Evolutionary conservation across 352 stramenopile genomes (phyloP).

Genomic region (Phytophthora podocarpi): DNA sequence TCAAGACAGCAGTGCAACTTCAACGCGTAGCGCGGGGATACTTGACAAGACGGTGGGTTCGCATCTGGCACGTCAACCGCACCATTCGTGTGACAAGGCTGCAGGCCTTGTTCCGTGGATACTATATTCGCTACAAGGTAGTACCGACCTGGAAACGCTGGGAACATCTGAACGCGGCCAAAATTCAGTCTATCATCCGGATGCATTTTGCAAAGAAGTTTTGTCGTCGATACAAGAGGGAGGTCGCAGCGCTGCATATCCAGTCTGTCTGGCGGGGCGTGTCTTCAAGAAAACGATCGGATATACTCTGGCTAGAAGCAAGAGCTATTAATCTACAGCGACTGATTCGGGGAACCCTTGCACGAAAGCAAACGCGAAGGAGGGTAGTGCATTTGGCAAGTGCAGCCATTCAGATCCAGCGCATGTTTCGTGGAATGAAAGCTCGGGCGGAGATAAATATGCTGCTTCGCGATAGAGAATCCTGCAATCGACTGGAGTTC

Average conservation of each 20-base stretch:
- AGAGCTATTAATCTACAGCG: conserved; percentile 62
- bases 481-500: conserved; percentile 60
- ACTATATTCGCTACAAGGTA: conserved; percentile 49
- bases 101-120: conserved; percentile 64
- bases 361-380: conserved; percentile 42
- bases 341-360: conserved; percentile 53
- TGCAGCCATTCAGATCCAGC: conserved; percentile 62
- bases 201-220: conserved; percentile 41
- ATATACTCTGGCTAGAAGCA: conserved; percentile 55
- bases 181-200: conserved; percentile 70
- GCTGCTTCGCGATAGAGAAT: conserved; percentile 67
- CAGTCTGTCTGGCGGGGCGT: conserved; percentile 67
- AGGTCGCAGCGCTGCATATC: conserved; percentile 58
- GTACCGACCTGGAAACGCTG: conserved; percentile 57
- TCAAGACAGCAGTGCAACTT: conserved; percentile 49
- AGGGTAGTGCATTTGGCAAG: conserved; percentile 13
- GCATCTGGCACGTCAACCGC: conserved; percentile 62
- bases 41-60: conserved; percentile 51
- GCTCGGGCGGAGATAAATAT: conserved; percentile 37
- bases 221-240: conserved; percentile 9
- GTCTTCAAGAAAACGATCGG: conserved; percentile 45
- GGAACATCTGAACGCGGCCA: conserved; percentile 60
- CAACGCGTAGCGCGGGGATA: conserved; percentile 61
- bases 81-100: conserved; percentile 54
- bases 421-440: conserved; percentile 68